Evolutionary conservation across 2,329 filamentous ascomycete genomes (phyloP).

Genomic region (Botrytis aclada): DNA sequence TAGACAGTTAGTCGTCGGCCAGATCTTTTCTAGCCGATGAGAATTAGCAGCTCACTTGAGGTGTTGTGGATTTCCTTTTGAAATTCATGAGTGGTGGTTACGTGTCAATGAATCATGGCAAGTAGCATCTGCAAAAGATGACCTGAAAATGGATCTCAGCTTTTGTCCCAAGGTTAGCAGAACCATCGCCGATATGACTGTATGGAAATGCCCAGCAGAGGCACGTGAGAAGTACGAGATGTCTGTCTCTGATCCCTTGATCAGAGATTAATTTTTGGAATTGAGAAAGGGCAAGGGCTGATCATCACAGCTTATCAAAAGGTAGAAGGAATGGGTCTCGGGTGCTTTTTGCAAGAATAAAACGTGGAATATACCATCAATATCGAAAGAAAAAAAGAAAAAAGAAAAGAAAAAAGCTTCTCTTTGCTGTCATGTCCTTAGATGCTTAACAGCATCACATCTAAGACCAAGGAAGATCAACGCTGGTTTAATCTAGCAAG

Average conservation of each 20-base stretch:
- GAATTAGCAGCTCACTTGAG: neutral
- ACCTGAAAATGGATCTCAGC: neutral
- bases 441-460: neutral
- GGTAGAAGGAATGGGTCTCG: neutral
- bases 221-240: neutral
- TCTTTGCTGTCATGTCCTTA: neutral
- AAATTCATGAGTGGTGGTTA: neutral
- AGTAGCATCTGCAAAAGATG: neutral
- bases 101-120: neutral
- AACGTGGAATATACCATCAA: neutral
- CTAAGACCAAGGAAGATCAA: neutral
- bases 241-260: neutral
- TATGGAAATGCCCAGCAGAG: neutral
- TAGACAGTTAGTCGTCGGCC: neutral
- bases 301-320: neutral
- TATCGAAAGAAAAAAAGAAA: neutral
- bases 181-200: neutral
- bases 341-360: neutral
- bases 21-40: neutral
- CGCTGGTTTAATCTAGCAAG: neutral
- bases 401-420: neutral
- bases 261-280: neutral
- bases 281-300: neutral
- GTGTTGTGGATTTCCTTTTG: neutral
- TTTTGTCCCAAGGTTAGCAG: neutral